phyloP scores from a whole-genome alignment of 768 basidiomycete species.

The Panus rudis region DNA sequence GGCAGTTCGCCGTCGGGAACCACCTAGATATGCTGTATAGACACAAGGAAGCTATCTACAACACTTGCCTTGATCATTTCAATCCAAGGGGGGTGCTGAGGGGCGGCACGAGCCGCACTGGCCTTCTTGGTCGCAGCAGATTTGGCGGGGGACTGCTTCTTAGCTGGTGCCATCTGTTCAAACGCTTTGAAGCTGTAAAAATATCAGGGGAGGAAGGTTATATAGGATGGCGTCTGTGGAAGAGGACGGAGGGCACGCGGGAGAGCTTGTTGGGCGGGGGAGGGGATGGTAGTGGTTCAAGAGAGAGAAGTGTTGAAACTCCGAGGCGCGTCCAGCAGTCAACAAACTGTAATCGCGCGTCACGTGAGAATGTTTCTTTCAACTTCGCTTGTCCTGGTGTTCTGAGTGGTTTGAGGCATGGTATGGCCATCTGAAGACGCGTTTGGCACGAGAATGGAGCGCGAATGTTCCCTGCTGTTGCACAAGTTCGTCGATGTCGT shows the following conservation, averaged over 20 bases:
- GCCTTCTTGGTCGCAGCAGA: constrained; percentile 37
- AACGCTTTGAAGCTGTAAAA: constrained; percentile 25
- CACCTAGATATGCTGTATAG: too few species aligned
- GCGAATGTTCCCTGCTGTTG: too few species aligned
- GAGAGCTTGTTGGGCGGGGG: constrained; percentile 15
- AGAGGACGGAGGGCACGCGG: constrained; percentile 15
- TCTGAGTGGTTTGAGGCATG: too few species aligned
- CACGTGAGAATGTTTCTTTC: constrained; percentile 21
- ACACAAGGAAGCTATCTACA: too few species aligned
- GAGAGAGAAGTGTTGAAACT: constrained; percentile 27
- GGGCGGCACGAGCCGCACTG: constrained; percentile 28
- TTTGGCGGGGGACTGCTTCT: constrained; percentile 41
- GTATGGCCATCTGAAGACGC: too few species aligned
- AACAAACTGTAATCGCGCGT: constrained; percentile 28
- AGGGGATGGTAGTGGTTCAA: constrained; percentile 44
- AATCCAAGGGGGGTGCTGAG: constrained; percentile 53
- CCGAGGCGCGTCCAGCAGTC: constrained; percentile 27
- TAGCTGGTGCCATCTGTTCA: constrained; percentile 30
- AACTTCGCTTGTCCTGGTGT: too few species aligned
- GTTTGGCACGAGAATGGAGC: too few species aligned
- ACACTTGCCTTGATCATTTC: constrained; percentile 77
- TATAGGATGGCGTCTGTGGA: constrained; percentile 10
- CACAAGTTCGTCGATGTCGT: constrained; percentile 7
- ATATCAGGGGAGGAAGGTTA: too few species aligned
- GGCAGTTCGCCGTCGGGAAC: too few species aligned